Base-by-base conservation (phyloP, 768 basidiomycete species). In the Lentinula raphanica region DNA sequence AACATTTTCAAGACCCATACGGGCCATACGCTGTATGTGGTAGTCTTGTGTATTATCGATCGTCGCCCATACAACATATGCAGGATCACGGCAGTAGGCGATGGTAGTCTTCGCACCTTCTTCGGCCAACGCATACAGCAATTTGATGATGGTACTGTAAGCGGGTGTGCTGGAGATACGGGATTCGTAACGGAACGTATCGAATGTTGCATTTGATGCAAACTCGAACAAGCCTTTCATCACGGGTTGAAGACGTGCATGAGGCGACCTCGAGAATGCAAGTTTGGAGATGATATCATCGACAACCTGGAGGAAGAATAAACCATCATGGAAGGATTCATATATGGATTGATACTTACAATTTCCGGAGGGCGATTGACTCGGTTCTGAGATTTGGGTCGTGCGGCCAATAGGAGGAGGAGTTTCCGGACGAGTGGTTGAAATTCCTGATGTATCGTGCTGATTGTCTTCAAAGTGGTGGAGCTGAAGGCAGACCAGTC, bases 141-240 rank as follows among this genome's bases (percentile, higher is more conserved):
- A 42, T 56, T 19, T 9, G n/a, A n/a, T n/a, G n/a, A n/a, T n/a
- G n/a, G n/a, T n/a, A n/a, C n/a, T 13, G 27, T 56, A 56, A 11
- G 55, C 44, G 13, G 27, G 19, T 5, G 55, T 61, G 15, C 57
- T 40, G 1, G 46, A 54, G 49, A 61, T 44, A 51, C 53, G 58
- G 3, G 39, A 51, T 11, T 46, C 45, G 45, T 46, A 46, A 7
- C 45, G 45, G 21, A 46, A 46, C 7, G 17, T 46, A n/a, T 46
- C 45, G 19, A n/a, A 46, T 8, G 45, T 11, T 8, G 25, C 45
- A 46, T 8, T 46, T 9, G 17, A n/a, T 11, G n/a, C 7, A 19
- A 46, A n/a, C 9, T 8, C 8, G 45, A 46, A 46, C 7, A 46
- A 21, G 25, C n/a, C 45, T 46, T 46, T 27, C 8, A n/a, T 9